Evolutionary conservation across 257 asterid species (phyloP), one percentile per base, ranked within the genome.

Genomic region (Rauvolfia tetraphylla): DNA sequence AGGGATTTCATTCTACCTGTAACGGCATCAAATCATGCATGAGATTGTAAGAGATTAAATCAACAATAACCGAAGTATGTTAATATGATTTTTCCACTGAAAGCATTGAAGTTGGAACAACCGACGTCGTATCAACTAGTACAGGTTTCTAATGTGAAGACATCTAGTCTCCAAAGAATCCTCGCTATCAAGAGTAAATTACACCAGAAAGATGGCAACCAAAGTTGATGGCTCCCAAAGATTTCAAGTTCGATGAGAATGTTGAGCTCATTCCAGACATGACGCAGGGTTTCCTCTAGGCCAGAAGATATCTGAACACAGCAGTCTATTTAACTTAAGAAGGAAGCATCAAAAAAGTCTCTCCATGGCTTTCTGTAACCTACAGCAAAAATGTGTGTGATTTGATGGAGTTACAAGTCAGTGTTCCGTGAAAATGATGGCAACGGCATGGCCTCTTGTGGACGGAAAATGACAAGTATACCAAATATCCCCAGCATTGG

Each of bases 401-500:
- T 66, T 77, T 57, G 58, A 65, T 76, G 79, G 72, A 69, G 73
- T 90, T 90, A 91, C 87, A 88, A 84, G 87, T 95, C 95, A 7
- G 95, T 90, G 88, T 93, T 95, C 20, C 99, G 86, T 1, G 99
- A 93, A 84, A 95, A 95, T 41, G 98, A 91, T 74, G 99, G 99
- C 86, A 95, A 82, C 5, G 98, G 99, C 95, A 89, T 86, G 86
- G 88, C 91, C 68, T 91, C 99, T 56, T 93, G 98, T 0, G 99
- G 98, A 36, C 95, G 98, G 53, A 91, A 86, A 75, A 95, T 91
- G 76, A 95, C 95, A 15, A 95, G 96, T 57, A 95, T 81, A 41
- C 93, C 97, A 51, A 95, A 95, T 97, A 93, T 90, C 69, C 97
- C 99, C 12, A 95, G 92, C 99, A 95, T 95, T 14, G 99, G 99